These are phyloP conservation scores for Haplosporangium sp. DNA, from an alignment of 371 early-diverging fungal species.

Conservation along the genomic window DNA sequence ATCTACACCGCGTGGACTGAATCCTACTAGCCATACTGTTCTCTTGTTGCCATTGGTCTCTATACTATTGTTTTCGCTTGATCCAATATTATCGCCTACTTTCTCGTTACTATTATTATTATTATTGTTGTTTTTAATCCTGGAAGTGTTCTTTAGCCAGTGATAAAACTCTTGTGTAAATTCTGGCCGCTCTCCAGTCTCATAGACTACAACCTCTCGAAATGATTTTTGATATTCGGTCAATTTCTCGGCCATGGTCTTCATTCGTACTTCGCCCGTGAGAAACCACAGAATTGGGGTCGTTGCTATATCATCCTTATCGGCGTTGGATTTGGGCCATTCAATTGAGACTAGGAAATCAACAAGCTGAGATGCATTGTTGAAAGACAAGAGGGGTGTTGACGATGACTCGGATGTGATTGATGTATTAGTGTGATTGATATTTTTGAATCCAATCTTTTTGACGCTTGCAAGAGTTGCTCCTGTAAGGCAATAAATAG, in stretches of 20 bases:
- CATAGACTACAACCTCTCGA: slow-evolving; percentile 34
- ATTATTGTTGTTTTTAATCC: too few relatives aligned
- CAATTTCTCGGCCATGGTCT: slow-evolving; percentile 26
- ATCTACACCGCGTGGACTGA: slow-evolving; percentile 45
- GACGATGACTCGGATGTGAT: not conserved
- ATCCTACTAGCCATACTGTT: slow-evolving; percentile 30
- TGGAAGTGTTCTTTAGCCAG: slow-evolving; percentile 8
- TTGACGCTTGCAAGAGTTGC: slow-evolving; percentile 25
- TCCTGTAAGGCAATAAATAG: slow-evolving; percentile 41
- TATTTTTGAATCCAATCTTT: slow-evolving; percentile 26
- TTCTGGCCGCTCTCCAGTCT: slow-evolving; percentile 22
- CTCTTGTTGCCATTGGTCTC: not conserved
- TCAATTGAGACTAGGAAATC: slow-evolving; percentile 28
- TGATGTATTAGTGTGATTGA: slow-evolving; percentile 9
- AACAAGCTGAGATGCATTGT: slow-evolving; percentile 27
- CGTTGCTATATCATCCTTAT: not conserved
- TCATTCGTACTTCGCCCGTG: slow-evolving; percentile 39
- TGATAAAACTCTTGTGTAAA: slow-evolving; percentile 12
- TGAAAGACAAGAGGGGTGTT: slow-evolving; percentile 1
- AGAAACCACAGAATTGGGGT: slow-evolving; percentile 38
- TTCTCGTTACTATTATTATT: too few relatives aligned
- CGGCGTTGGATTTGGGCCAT: slow-evolving; percentile 16
- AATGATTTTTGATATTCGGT: slow-evolving; percentile 16
- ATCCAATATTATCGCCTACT: not conserved
- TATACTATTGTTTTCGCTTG: not conserved